phyloP scores from a whole-genome alignment of 2,329 filamentous ascomycete species.

The Albophoma yamanashiensis region DNA sequence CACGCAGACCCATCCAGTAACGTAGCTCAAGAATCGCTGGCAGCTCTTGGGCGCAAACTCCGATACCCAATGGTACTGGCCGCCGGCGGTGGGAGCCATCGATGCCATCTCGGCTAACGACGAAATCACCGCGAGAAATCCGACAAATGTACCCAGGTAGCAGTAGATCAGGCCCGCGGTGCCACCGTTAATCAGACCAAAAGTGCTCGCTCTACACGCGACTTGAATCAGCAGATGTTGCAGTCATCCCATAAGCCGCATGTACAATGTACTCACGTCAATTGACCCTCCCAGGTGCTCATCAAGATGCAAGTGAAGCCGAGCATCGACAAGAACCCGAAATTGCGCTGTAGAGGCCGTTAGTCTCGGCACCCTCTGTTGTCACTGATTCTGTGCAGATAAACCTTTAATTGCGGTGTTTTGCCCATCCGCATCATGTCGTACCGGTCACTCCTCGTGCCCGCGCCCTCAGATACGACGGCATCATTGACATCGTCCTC shows the following conservation, averaged over 20 bases:
- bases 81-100: not conserved
- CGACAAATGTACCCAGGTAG: not conserved
- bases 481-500: not conserved
- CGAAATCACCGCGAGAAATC: not conserved
- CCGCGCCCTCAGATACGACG: not conserved
- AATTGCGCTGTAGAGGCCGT: not conserved
- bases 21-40: not conserved
- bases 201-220: too few species aligned
- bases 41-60: not conserved
- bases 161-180: not conserved
- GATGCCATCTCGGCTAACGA: not conserved
- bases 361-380: not conserved
- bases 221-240: not conserved
- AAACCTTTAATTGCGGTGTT: not conserved
- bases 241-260: not conserved
- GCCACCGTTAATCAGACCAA: not conserved
- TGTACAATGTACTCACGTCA: not conserved
- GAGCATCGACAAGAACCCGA: not conserved
- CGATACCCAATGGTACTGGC: not conserved
- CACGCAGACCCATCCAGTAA: not conserved
- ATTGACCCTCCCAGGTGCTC: not conserved
- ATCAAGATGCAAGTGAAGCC: not conserved
- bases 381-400: not conserved
- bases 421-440: not conserved
- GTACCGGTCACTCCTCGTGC: not conserved